Conservation (phyloP, 1,284 basidiomycete species). For the Leccinum laetum region DNA sequence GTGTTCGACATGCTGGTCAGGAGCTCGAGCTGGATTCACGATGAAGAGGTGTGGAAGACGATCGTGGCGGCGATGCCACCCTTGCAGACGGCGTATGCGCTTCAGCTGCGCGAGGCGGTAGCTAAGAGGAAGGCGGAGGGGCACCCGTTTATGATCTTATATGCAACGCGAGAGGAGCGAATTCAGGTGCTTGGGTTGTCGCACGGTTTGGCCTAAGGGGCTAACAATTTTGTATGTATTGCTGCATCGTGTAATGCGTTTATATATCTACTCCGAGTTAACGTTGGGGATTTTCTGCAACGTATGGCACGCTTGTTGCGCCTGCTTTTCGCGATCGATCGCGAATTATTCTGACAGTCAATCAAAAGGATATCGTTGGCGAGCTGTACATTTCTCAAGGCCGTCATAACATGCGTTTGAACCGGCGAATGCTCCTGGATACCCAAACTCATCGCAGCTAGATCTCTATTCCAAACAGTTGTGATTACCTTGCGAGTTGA, state of each 20-base stretch:
- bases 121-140: slow-evolving; percentile 62
- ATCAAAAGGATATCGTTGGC: slow-evolving; percentile 53
- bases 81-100: slow-evolving; percentile 57
- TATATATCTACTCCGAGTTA: not conserved
- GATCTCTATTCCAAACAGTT: too few species aligned
- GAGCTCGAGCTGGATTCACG: slow-evolving; percentile 62
- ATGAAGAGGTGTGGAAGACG: slow-evolving; percentile 72
- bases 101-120: slow-evolving; percentile 66
- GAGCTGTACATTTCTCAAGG: slow-evolving; percentile 53
- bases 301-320: too few species aligned
- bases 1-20: slow-evolving; percentile 65
- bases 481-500: too few species aligned
- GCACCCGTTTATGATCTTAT: slow-evolving; percentile 61
- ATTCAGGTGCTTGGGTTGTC: slow-evolving; percentile 57
- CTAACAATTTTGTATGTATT: not conserved
- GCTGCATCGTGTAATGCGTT: not conserved
- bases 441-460: slow-evolving; percentile 1
- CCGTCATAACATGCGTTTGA: slow-evolving; percentile 78
- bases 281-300: too few species aligned
- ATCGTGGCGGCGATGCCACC: slow-evolving; percentile 55
- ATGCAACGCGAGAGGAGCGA: slow-evolving; percentile 70
- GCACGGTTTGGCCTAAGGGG: slow-evolving; percentile 9
- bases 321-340: not conserved
- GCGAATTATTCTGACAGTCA: not conserved
- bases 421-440: slow-evolving; percentile 31